Percentiles rank a stretch among this genome's conserved stretches.
Evolutionary conservation across 1,284 basidiomycete species (phyloP).

Genomic region (Cutaneotrichosporon cavernicola): DNA sequence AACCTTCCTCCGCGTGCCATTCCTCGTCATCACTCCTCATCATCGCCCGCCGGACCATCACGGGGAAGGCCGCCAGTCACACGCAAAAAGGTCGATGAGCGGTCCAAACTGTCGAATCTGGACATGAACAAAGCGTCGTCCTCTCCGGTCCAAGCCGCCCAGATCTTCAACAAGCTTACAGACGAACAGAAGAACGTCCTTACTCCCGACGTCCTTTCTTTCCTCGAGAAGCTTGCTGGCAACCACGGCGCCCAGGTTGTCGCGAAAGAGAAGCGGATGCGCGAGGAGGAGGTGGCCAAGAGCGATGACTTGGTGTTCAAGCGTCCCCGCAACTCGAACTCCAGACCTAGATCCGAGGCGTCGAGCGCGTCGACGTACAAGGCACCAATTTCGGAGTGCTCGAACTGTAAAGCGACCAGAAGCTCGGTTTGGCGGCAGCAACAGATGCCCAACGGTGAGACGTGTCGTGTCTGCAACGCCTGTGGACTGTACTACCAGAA

Average conservation of each 20-base stretch:
- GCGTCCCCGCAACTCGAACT: conserved; percentile 9
- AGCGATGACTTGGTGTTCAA: conserved; percentile 16
- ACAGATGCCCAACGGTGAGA: conserved; percentile 40
- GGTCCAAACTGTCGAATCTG: not conserved
- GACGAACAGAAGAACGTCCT: not conserved
- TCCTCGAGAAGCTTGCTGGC: conserved; percentile 38
- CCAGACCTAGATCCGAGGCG: not conserved
- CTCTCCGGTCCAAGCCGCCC: conserved; percentile 2
- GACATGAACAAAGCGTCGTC: conserved; percentile 3
- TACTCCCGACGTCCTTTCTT: conserved; percentile 37
- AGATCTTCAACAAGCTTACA: not conserved
- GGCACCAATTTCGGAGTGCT: conserved; percentile 32
- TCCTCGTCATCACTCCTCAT: not conserved
- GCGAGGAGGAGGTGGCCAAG: conserved; percentile 5
- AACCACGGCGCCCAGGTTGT: conserved; percentile 17
- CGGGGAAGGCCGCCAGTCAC: not conserved
- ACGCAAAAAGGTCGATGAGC: conserved; percentile 5
- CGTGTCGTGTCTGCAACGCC: conserved; percentile 50
- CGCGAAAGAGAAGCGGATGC: conserved; percentile 17
- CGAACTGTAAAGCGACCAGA: conserved; percentile 47
- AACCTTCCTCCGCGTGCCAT: conserved; percentile 15
- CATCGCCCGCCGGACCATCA: conserved; percentile 6
- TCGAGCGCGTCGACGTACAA: not conserved
- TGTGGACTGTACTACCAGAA: conserved; percentile 53
- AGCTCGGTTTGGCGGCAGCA: conserved; percentile 49